A percentile compares a stretch with the other conserved stretches of the same genome.
Conservation (phyloP, 768 basidiomycete genomes). For the Leccinum broughii region DNA sequence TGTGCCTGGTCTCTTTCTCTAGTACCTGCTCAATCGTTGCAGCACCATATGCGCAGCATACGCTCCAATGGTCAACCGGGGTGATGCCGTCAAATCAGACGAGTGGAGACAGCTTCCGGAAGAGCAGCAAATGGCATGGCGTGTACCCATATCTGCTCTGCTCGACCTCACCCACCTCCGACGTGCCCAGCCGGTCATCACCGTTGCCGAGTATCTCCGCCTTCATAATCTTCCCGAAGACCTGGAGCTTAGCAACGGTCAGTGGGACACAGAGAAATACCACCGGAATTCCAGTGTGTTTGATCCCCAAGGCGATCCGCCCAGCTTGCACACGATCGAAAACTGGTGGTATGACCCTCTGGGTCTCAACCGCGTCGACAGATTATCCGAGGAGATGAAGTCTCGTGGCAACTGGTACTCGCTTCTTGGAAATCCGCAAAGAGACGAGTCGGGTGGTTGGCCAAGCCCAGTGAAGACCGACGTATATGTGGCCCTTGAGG, state of each 20-base stretch:
- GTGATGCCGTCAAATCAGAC: conserved; percentile 41
- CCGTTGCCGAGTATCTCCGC: conserved; percentile 44
- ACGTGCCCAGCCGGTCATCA: conserved; percentile 38
- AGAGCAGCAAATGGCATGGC: conserved; percentile 38
- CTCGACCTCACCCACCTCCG: conserved; percentile 44
- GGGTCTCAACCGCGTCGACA: conserved; percentile 39
- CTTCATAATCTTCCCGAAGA: conserved; percentile 38
- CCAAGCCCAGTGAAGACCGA: conserved; percentile 20
- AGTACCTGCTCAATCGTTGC: background rate
- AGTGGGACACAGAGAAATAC: conserved; percentile 39
- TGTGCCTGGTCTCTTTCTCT: conserved; percentile 1
- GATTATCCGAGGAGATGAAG: conserved; percentile 33
- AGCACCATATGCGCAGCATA: conserved; percentile 41
- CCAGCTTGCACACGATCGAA: conserved; percentile 37
- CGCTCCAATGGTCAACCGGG: conserved; percentile 45
- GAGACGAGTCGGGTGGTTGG: conserved; percentile 26
- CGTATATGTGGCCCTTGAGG: conserved; percentile 22
- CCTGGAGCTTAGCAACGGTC: conserved; percentile 38
- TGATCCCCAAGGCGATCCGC: conserved; percentile 19
- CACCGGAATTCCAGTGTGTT: conserved; percentile 32
- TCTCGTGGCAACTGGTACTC: conserved; percentile 33
- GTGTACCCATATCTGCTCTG: conserved; percentile 40
- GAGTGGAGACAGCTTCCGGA: conserved; percentile 43
- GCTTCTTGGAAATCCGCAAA: conserved; percentile 12
- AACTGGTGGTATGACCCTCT: conserved; percentile 43